These are phyloP conservation scores for Platanthera guangdongensis DNA, from an alignment of 106 monocot genomes.

Conservation along the genomic window DNA sequence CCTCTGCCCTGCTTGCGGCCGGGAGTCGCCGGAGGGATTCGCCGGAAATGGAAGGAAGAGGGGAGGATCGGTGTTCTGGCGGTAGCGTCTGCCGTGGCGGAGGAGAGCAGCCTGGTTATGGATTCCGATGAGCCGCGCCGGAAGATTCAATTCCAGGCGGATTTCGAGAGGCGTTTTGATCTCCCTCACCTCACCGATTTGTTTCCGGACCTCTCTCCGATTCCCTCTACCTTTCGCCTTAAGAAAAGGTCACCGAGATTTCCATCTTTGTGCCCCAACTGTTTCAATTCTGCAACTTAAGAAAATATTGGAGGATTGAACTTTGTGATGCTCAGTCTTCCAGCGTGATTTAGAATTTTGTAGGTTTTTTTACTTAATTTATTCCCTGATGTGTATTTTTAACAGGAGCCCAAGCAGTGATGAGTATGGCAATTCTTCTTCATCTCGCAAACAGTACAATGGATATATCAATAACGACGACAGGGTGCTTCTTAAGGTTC, in stretches of 20 bases:
- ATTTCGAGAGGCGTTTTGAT: slow-evolving; percentile 10
- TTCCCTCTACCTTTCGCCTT: slow-evolving; percentile 7
- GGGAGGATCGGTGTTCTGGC: not conserved
- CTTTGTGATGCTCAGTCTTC: not conserved
- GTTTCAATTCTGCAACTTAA: not conserved
- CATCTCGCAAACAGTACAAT: not conserved
- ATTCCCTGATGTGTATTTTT: not conserved
- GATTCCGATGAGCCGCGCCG: not conserved
- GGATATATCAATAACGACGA: slow-evolving; percentile 6
- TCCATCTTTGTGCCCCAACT: not conserved
- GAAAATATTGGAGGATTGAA: not conserved
- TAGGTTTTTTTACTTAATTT: no score
- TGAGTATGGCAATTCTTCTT: not conserved
- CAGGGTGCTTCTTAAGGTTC: slow-evolving; percentile 7
- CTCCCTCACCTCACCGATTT: slow-evolving; percentile 5
- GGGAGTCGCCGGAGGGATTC: not conserved
- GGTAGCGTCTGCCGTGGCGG: not conserved
- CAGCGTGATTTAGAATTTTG: no score
- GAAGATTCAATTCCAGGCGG: slow-evolving; percentile 4
- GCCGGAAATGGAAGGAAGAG: slow-evolving; percentile 3
- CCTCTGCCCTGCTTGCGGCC: not conserved
- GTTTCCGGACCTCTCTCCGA: not conserved
- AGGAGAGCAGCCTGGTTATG: not conserved
- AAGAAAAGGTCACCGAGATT: slow-evolving; percentile 2
- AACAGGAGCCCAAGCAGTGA: slow-evolving; percentile 4